phyloP scores from a whole-genome alignment of 83 land plant genomes.

The Thuja plicata region DNA sequence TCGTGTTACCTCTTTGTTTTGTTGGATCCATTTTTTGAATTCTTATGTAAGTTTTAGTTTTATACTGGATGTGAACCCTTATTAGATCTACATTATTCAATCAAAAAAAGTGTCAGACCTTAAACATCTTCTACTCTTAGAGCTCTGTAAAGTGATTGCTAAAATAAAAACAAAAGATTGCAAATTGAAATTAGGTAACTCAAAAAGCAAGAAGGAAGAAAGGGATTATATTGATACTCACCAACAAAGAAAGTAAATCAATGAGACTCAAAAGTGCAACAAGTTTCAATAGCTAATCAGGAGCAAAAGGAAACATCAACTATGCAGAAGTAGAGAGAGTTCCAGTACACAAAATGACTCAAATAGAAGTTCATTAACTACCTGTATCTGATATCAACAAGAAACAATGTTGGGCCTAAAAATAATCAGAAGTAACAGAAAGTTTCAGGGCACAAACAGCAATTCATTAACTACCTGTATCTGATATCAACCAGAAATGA shows the following conservation, averaged over 20 bases:
- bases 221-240: background rate
- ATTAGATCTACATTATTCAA: no score
- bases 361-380: background rate
- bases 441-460: background rate
- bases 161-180: background rate
- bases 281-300: background rate
- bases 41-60: no score
- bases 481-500: conserved; percentile 22
- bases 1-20: no score
- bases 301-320: background rate
- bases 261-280: background rate
- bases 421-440: background rate
- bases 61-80: no score
- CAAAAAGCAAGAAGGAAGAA: background rate
- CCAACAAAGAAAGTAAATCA: background rate
- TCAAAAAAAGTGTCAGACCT: background rate
- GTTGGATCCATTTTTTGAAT: no score
- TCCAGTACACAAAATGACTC: background rate
- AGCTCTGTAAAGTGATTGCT: background rate
- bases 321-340: background rate
- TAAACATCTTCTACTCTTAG: background rate
- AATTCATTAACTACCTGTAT: conserved; percentile 20
- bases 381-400: conserved; percentile 29
- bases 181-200: background rate
- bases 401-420: conserved; percentile 21